Base-by-base conservation (phyloP, 331 rosid genomes). In the Rosa hybrid region DNA sequence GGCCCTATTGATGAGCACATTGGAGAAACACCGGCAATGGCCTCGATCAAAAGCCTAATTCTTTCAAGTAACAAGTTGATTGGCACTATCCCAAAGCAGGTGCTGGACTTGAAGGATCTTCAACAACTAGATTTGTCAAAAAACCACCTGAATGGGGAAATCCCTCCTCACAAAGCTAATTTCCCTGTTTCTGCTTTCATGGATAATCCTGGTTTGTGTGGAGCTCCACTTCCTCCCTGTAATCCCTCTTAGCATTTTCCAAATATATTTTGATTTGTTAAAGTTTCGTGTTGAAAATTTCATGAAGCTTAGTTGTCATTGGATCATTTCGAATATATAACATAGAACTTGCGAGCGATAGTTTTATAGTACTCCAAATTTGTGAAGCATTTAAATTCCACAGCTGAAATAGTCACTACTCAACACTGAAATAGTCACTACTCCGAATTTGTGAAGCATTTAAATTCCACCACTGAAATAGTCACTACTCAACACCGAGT, bases 221-320 rank as follows among this genome's bases (percentile, higher is more conserved):
- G 94, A 70, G 21, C 80, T 80, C 94, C 92, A 68, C 92, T 92
- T 71, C 89, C 89, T 78, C 88, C 88, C 16, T 90, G 92, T 82
- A 88, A 83, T 0, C 86, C 77, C 76, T 74, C 83, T 60, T 87
- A 83, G 77, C 25, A 6, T 39, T 73, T 70, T 50, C 64, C 2
- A 23, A 16, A 12, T 41, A 6, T 3, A 6, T 74, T 54, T 56
- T 10, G 12, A 25, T 34, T 34, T 17, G 49, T 1, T 16, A 2
- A 23, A 42, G 53, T 44, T 76, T 6, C 45, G 34, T 30, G 12
- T 76, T 76, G 30, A 63, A 34, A 63, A 12, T 30, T 17, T 12
- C 11, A 14, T 25, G 42, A 8, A 72, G 12, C n/a, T 14, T 64
- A 27, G 2, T 14, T 11, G 70, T 14, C 70, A 64, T 64, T 59